Evolutionary conservation across 805 yeast species (phyloP), one percentile per base, ranked within the genome.

Genomic region (Spathaspora gorwiae): DNA sequence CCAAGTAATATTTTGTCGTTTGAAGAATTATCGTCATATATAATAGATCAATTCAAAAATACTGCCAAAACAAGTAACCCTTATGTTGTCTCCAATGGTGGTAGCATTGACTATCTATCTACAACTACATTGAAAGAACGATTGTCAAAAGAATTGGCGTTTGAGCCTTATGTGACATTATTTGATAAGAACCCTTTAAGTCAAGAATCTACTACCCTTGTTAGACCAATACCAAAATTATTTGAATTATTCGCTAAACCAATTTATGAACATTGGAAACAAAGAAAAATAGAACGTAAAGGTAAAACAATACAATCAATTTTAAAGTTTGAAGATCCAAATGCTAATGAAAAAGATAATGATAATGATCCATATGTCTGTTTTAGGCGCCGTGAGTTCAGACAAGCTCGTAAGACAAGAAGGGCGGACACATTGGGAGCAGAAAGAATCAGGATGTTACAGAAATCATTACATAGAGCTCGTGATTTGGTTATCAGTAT

Each of bases 371-470:
- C 99, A 1, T 94, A 94, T 64, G 84, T 89, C 35, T 89, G 97
- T 69, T 94, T 94, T 73, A 80, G 99, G 57, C 82, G 97, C 54
- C 84, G 99, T 64, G 98, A 90, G 59, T 84, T 89, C 52, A 81
- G 99, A 53, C 97, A 87, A 60, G 94, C 95, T 29, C 84, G 99
- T 64, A 94, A 94, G 64, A 94, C 99, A 0, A 81, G 99, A 64
- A 80, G 98, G 52, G 87, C 97, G 0, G 99, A 94, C 68, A 79
- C 87, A 31, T 87, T 89, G 55, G 89, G 94, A 54, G 84, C 90
- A 11, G 97, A 90, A 63, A 80, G 90, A 52, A 72, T 94, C 41
- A 76, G 94, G 19, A 62, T 78, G 46, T 70, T 94, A 30, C 87
- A 85, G 50, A 76, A 76, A 48, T 96, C 94, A 48, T 73, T 94